Conservation (phyloP, 495 filamentous ascomycete genomes). For the Aspergillus wentii region DNA sequence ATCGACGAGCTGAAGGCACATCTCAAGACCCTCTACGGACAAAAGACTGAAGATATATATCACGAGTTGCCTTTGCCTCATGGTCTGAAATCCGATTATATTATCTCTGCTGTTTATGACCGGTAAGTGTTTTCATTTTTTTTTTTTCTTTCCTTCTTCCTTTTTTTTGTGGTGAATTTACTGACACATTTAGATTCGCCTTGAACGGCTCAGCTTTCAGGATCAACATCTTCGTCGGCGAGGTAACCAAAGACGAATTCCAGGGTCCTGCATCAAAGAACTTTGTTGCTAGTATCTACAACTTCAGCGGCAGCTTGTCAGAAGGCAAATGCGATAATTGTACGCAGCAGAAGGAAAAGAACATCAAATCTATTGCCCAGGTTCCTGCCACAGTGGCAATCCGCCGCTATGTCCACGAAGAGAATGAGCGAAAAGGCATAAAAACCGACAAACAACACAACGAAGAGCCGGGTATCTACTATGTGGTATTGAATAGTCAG, state of each 20-base stretch:
- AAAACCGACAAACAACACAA: no score
- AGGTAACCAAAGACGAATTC: background rate
- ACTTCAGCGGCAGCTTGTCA: no score
- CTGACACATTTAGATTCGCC: constrained; percentile 6
- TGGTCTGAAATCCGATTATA: background rate
- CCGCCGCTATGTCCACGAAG: no score
- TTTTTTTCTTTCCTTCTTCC: no score
- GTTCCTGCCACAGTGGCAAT: constrained; percentile 1
- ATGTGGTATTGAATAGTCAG: no score
- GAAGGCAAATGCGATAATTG: constrained; percentile 1
- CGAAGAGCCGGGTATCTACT: no score
- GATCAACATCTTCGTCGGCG: constrained; percentile 5
- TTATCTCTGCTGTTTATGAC: constrained; percentile 3
- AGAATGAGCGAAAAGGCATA: no score
- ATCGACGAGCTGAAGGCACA: background rate
- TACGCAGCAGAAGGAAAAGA: background rate
- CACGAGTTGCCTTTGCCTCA: background rate
- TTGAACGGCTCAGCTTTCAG: constrained; percentile 1
- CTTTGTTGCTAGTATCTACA: constrained; percentile 7
- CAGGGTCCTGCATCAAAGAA: background rate
- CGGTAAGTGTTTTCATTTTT: background rate
- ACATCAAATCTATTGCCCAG: constrained; percentile 1
- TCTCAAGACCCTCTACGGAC: constrained; percentile 1
- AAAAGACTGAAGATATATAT: no score
- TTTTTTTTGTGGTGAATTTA: background rate